Evolutionary conservation across 1,284 basidiomycete species (phyloP).

Genomic region (Ceraceosorus guamensis): DNA sequence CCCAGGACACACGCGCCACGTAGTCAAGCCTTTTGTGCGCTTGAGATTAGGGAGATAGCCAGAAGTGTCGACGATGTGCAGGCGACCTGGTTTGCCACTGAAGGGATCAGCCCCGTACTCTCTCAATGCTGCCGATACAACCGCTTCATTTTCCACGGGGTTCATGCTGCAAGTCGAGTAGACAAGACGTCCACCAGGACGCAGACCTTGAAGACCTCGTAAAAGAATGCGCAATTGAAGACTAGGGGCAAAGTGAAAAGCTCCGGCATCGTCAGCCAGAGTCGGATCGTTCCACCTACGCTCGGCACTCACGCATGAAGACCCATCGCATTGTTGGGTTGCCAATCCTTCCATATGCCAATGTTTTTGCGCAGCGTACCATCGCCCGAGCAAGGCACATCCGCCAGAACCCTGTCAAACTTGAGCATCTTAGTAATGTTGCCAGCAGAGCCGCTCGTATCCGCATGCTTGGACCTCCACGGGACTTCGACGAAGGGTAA

Average conservation of each 20-base stretch:
- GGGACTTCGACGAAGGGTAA: slow-evolving; percentile 55
- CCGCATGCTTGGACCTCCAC: slow-evolving; percentile 20
- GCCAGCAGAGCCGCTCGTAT: slow-evolving; percentile 31
- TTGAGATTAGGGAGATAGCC: slow-evolving; percentile 64
- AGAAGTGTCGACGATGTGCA: slow-evolving; percentile 74
- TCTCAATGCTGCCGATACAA: slow-evolving; percentile 65
- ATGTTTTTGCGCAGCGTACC: slow-evolving; percentile 92
- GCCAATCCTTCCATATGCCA: slow-evolving; percentile 92
- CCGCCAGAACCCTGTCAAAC: slow-evolving; percentile 90
- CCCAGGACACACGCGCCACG: slow-evolving; percentile 43
- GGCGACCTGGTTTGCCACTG: slow-evolving; percentile 54
- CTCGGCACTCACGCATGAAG: slow-evolving; percentile 65
- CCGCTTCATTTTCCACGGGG: slow-evolving; percentile 95
- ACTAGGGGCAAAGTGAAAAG: slow-evolving; percentile 53
- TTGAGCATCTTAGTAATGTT: slow-evolving; percentile 54
- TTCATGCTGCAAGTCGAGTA: slow-evolving; percentile 98
- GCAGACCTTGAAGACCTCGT: slow-evolving; percentile 83
- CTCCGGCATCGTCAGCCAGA: background rate
- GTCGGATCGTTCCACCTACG: background rate
- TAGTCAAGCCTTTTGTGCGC: slow-evolving; percentile 53
- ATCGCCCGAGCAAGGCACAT: slow-evolving; percentile 96
- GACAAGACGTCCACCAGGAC: slow-evolving; percentile 78
- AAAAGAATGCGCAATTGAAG: slow-evolving; percentile 86
- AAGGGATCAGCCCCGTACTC: slow-evolving; percentile 10
- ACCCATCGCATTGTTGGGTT: slow-evolving; percentile 77